phyloP scores from a whole-genome alignment of 2,329 filamentous ascomycete species.

The Metarhizium album region DNA sequence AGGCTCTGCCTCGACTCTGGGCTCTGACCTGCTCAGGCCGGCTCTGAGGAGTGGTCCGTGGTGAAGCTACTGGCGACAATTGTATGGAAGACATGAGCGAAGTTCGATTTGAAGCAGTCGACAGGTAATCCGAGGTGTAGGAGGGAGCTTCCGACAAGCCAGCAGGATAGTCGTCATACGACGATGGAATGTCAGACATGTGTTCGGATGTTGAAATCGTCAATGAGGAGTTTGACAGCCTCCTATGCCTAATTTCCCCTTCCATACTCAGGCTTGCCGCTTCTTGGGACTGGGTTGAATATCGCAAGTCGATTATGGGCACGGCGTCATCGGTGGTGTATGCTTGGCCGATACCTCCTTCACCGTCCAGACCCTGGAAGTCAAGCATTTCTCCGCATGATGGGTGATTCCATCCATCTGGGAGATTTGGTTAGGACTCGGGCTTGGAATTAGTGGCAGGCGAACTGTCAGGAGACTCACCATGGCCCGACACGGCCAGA shows the following conservation, averaged over 20 bases:
- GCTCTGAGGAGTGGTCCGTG: conserved; percentile 50
- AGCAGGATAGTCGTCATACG: conserved; percentile 61
- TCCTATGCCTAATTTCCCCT: conserved; percentile 42
- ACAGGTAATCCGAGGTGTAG: conserved; percentile 56
- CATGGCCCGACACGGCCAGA: conserved; percentile 2
- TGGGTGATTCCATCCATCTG: conserved; percentile 39
- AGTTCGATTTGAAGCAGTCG: conserved; percentile 50
- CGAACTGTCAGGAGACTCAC: conserved; percentile 1
- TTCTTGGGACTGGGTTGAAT: conserved; percentile 35
- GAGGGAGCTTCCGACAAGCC: conserved; percentile 56
- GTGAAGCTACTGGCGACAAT: conserved; percentile 62
- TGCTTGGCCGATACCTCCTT: conserved; percentile 51
- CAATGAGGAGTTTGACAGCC: conserved; percentile 64
- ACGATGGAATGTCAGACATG: conserved; percentile 56
- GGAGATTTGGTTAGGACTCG: not conserved
- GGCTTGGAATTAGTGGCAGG: not conserved
- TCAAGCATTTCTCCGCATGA: conserved; percentile 46
- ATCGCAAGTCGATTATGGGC: conserved; percentile 50
- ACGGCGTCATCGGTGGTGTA: conserved; percentile 53
- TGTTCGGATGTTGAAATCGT: conserved; percentile 58
- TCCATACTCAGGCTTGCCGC: conserved; percentile 40
- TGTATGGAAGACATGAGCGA: conserved; percentile 62
- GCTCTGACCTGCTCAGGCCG: conserved; percentile 51
- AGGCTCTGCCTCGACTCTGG: conserved; percentile 59
- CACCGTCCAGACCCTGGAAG: conserved; percentile 42